A percentile compares a stretch with the other conserved stretches of the same genome.
phyloP scores from a whole-genome alignment of 371 early-diverging fungal genomes.

The Lichtheimia ramosa region DNA sequence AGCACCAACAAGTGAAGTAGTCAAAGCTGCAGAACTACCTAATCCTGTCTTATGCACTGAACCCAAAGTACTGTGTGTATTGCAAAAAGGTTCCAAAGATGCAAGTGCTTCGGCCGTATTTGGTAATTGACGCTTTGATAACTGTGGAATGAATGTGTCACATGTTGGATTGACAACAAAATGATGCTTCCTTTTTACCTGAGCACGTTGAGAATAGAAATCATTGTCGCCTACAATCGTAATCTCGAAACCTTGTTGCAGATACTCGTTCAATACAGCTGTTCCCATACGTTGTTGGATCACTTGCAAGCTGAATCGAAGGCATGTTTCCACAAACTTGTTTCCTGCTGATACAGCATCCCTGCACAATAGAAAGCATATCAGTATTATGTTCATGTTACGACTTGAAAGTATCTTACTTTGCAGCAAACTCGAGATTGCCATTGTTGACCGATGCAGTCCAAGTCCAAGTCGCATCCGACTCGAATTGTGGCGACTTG shows the following conservation, averaged over 20 bases:
- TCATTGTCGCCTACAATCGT: constrained; percentile 89
- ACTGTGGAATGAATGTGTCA: constrained; percentile 13
- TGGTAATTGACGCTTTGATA: constrained; percentile 46
- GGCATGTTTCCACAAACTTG: constrained; percentile 43
- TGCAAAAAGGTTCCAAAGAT: constrained; percentile 67
- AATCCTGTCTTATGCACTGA: constrained; percentile 94
- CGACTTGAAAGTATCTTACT: constrained; percentile 9
- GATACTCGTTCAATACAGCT: background rate
- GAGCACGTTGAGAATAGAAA: constrained; percentile 88
- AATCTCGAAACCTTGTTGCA: constrained; percentile 56
- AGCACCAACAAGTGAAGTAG: constrained; percentile 84
- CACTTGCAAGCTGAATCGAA: constrained; percentile 29
- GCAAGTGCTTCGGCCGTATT: constrained; percentile 60
- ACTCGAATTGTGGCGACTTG: constrained; percentile 70
- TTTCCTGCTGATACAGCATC: constrained; percentile 17
- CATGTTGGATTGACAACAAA: constrained; percentile 1
- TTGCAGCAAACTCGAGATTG: constrained; percentile 16
- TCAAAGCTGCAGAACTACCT: constrained; percentile 93
- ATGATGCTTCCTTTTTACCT: constrained; percentile 51
- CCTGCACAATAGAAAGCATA: constrained; percentile 3
- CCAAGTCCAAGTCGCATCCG: constrained; percentile 54
- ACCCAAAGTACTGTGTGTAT: constrained; percentile 67
- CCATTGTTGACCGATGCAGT: constrained; percentile 12
- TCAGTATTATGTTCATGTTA: background rate
- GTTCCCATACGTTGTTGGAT: constrained; percentile 25